Base-by-base conservation (phyloP, 2,329 filamentous ascomycete genomes). In the Apiospora pterosperma region DNA sequence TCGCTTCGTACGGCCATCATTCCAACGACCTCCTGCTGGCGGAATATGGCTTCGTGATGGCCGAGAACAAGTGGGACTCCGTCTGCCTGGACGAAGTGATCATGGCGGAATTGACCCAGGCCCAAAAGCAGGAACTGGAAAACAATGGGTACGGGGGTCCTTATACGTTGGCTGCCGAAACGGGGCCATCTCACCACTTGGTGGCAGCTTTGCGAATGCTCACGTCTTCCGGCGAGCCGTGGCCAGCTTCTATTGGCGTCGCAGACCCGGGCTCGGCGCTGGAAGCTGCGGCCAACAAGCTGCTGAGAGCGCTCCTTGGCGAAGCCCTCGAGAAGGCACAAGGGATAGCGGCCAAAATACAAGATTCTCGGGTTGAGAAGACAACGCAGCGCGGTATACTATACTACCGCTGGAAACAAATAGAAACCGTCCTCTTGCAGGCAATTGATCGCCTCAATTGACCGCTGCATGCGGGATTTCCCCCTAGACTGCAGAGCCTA, bases 11-110 rank as follows among this genome's bases (percentile, higher is more conserved):
- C 64, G 84, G 84, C 28, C 67, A 78, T 1, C 84, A 86, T 67
- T 78, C 77, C n/a, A 85, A 85, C 62, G 83, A 85, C 69, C 83
- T 84, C 64, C 72, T 86, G 5, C 79, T 85, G 0, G 63, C 44
- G 6, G 84, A 86, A 68, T 86, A 72, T 63, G 70, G 70, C 4
- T 72, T 72, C 38, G 64, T 67, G 31, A 62, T 70, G 6, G 11
- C 39, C 25, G 23, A 48, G 36, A 72, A 72, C 55, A 62, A 63
- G 36, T 69, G 66, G 66, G 69, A 71, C 41, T 61, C 65, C n/a
- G 60, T 72, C 16, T 63, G 31, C n/a, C 59, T 70, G 5, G 70
- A 71, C 36, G 60, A 64, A 8, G 64, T 41, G 25, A 59, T 72
- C 31, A 44, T 69, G 36, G 59, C 67, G 2, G n/a, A 28, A 16